These are phyloP conservation scores for Pleoardoris graminearum DNA, from an alignment of 2,329 filamentous ascomycete species.

Conservation along the genomic window DNA sequence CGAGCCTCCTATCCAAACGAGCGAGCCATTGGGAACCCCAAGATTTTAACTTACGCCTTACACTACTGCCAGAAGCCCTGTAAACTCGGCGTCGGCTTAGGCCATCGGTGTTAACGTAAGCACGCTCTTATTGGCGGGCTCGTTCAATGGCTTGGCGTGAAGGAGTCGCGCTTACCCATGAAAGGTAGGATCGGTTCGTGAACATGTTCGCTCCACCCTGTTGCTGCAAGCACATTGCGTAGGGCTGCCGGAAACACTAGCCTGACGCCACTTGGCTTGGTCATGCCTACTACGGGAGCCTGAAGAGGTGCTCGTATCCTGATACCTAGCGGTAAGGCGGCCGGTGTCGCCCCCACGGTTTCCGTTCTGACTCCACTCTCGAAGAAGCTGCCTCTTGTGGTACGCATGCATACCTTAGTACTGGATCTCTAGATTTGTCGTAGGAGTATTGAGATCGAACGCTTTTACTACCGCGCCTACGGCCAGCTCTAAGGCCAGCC, in stretches of 20 bases:
- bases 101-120: background rate
- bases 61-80: background rate
- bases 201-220: background rate
- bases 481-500: background rate
- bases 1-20: conserved; percentile 3
- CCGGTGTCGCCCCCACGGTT: background rate
- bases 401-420: background rate
- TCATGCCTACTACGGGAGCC: background rate
- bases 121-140: conserved; percentile 4
- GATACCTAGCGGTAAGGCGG: background rate
- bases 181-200: background rate
- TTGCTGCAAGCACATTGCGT: background rate
- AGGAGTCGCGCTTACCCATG: background rate
- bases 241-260: background rate
- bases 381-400: too few relatives aligned
- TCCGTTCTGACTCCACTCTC: background rate
- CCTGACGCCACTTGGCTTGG: background rate
- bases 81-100: background rate
- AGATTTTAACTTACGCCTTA: conserved; percentile 6
- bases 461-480: background rate
- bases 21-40: conserved; percentile 5
- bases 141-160: conserved; percentile 9
- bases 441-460: too few relatives aligned
- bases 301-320: background rate
- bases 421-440: background rate